Conservation (phyloP, 2,329 filamentous ascomycete species). For the Epicoccum nigrum region DNA sequence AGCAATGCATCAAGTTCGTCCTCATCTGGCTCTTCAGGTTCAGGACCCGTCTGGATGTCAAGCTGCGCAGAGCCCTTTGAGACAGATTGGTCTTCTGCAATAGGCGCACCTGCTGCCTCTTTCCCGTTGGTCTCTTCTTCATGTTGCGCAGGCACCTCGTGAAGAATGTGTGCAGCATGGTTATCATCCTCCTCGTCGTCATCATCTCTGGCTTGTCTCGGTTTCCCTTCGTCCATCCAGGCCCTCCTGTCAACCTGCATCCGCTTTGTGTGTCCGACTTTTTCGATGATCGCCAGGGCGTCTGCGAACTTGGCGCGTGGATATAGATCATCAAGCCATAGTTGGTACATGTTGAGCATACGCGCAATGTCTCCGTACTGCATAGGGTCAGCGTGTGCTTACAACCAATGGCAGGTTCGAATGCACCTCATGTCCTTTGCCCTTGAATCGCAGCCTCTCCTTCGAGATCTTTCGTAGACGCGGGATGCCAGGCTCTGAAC, state of each 20-base stretch:
- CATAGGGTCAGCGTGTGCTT: conserved; percentile 17
- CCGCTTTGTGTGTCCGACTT: conserved; percentile 82
- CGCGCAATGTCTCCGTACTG: conserved; percentile 84
- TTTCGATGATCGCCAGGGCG: conserved; percentile 88
- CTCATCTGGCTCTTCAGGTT: conserved; percentile 53
- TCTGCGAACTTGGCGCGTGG: conserved; percentile 94
- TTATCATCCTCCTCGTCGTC: conserved; percentile 41
- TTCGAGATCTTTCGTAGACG: conserved; percentile 75
- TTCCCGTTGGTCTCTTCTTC: conserved; percentile 19
- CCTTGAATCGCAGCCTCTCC: conserved; percentile 77
- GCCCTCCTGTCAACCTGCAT: conserved; percentile 76
- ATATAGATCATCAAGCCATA: conserved; percentile 96
- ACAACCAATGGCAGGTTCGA: neutral
- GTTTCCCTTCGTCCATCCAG: conserved; percentile 81
- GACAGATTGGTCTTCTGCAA: conserved; percentile 2
- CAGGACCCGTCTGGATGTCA: conserved; percentile 19
- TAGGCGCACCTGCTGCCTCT: conserved; percentile 4
- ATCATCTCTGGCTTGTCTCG: conserved; percentile 47
- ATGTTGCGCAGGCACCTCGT: conserved; percentile 4
- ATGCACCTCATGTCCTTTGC: conserved; percentile 86
- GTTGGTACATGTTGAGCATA: conserved; percentile 87
- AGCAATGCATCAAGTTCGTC: conserved; percentile 62
- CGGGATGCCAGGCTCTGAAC: conserved; percentile 83
- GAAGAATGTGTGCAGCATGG: neutral
- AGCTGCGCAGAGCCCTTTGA: neutral